Conservation (phyloP, 345 rosid genomes). For the Eucalyptus microcorys region DNA sequence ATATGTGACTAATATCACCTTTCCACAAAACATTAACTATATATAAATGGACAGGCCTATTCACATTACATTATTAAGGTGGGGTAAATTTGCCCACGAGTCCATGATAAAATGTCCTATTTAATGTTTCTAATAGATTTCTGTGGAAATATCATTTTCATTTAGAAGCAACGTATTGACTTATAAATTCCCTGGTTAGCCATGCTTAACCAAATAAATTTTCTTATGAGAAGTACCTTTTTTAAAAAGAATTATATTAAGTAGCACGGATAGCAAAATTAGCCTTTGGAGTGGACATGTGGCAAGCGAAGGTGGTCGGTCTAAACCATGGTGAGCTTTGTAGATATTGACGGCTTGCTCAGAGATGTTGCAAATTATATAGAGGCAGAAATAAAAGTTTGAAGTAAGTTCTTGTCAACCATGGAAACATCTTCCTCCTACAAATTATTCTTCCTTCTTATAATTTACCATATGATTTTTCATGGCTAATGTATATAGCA, state of each 20-base stretch:
- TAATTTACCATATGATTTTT: background rate
- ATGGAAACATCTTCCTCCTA: background rate
- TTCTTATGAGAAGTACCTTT: background rate
- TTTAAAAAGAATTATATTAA: too few species aligned
- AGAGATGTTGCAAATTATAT: background rate
- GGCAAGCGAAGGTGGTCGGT: background rate
- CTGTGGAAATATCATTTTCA: too few species aligned
- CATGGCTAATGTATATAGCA: background rate
- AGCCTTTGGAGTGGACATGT: background rate
- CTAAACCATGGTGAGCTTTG: background rate
- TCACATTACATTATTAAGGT: background rate
- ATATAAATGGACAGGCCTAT: too few species aligned
- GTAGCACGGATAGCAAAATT: too few species aligned
- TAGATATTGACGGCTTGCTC: background rate
- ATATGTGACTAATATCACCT: too few species aligned
- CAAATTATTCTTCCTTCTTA: background rate
- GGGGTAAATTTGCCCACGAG: background rate
- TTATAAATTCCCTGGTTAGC: too few species aligned
- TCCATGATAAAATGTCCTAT: background rate
- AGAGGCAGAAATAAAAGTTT: too few species aligned
- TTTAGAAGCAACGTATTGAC: background rate
- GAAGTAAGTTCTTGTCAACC: background rate
- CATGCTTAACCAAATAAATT: background rate
- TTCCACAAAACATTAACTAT: too few species aligned
- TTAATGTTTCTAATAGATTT: too few species aligned